phyloP scores from a whole-genome alignment of 2,329 filamentous ascomycete species.

The Endocalyx cinctus region DNA sequence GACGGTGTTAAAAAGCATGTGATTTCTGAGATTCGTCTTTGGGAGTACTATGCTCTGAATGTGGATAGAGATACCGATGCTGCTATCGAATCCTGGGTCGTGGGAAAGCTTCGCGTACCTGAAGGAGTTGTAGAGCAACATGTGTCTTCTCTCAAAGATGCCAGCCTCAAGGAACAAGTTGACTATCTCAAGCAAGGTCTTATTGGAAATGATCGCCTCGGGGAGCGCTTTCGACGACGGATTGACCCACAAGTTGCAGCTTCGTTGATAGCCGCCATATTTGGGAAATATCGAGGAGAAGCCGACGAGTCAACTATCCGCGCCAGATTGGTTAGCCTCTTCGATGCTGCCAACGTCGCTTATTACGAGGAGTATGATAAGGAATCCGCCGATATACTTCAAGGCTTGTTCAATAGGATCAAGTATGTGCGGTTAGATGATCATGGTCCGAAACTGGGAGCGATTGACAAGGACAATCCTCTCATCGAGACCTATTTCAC shows the following conservation, averaged over 20 bases:
- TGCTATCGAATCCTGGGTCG: constrained; percentile 67
- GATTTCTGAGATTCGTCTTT: constrained; percentile 71
- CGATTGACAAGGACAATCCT: constrained; percentile 71
- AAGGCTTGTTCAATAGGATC: constrained; percentile 89
- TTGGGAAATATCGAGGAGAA: constrained; percentile 60
- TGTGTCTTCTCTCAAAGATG: constrained; percentile 43
- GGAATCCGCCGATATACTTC: constrained; percentile 76
- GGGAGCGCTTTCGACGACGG: constrained; percentile 70
- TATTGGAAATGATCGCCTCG: constrained; percentile 66
- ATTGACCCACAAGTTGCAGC: constrained; percentile 68
- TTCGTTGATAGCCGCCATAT: constrained; percentile 60
- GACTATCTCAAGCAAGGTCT: constrained; percentile 66
- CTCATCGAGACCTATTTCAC: constrained; percentile 96
- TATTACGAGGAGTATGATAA: constrained; percentile 90
- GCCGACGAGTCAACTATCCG: constrained; percentile 48
- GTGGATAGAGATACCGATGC: constrained; percentile 67
- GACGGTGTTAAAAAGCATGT: constrained; percentile 77
- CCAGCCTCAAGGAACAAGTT: constrained; percentile 46
- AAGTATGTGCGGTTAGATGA: constrained; percentile 94
- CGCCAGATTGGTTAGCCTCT: constrained; percentile 55
- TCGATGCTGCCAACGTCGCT: constrained; percentile 81
- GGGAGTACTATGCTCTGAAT: constrained; percentile 90
- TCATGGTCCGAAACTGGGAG: constrained; percentile 80
- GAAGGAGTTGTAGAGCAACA: constrained; percentile 39
- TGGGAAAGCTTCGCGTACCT: constrained; percentile 48